Evolutionary conservation across 352 stramenopile species (phyloP), one percentile per base, ranked within the genome.

Genomic region (Globisporangium ultimum): DNA sequence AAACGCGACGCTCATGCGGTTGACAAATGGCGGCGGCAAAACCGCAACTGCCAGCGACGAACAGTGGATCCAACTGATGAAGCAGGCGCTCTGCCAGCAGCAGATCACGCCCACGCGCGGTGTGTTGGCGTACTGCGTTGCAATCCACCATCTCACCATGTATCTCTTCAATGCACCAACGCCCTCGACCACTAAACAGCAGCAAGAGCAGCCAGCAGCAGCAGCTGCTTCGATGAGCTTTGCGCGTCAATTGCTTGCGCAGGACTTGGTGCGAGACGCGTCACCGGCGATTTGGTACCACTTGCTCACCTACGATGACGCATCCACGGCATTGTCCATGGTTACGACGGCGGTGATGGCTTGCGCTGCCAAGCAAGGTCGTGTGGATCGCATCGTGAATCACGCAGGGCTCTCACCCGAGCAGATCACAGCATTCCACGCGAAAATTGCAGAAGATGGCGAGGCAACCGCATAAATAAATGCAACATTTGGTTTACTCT

Each of bases 51-150:
- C 28, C 10, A 64, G 55, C 1, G 77, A 91, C 64, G 69, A 71
- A 28, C 71, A 76, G 13, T 21, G 81, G 24, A 22, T 87, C 15
- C 71, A 76, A 34, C 42, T 72, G 17, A 87, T 91, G 81, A 64
- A 70, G 21, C 61, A 79, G 14, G 71, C 74, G 14, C 56, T 88
- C 5, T 70, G 66, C 46, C 71, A 69, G 21, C 47, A 61, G 8
- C 63, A 76, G 38, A 48, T 87, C 2, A 67, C 70, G 1, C 56
- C 71, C 32, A 38, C 63, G 34, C 67, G 66, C 10, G 82, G 80
- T 0, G 36, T 43, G 20, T 87, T 92, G 57, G 78, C 70, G 10
- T 92, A 87, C 53, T 71, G 65, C 32, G 10, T 92, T 12, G 80
- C 80, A 9, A 63, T 92, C 24, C 71, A 92, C 53, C 70, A 89